Evolutionary conservation across 148 eudicot genomes (phyloP).

Genomic region (Amaranthus palmeri): DNA sequence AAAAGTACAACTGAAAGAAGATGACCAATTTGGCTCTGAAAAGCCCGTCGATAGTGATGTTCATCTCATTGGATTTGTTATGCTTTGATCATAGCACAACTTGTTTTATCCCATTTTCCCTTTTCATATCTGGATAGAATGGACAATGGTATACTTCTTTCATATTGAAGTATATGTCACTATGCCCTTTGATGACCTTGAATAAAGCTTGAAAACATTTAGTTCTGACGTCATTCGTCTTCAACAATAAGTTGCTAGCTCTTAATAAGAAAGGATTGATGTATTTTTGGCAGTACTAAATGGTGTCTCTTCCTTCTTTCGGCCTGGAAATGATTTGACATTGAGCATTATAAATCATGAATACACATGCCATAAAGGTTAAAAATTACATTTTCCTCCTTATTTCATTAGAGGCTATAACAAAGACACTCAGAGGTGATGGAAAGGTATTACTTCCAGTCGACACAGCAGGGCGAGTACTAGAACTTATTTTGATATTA

Average conservation of each 20-base stretch:
- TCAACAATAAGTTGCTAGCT: not conserved
- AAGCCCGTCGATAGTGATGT: too few relatives aligned
- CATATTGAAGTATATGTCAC: not conserved
- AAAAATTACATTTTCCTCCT: not conserved
- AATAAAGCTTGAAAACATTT: not conserved
- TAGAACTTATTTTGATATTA: conserved; percentile 70
- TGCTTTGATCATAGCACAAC: too few relatives aligned
- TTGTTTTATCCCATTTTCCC: too few relatives aligned
- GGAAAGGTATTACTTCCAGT: conserved; percentile 91
- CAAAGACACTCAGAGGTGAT: conserved; percentile 62
- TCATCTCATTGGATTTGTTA: too few relatives aligned
- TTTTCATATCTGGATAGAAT: too few relatives aligned
- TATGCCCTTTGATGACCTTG: not conserved
- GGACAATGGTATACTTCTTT: too few relatives aligned
- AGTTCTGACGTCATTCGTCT: not conserved
- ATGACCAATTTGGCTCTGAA: too few relatives aligned
- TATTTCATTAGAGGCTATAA: conserved; percentile 46
- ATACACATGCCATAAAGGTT: not conserved
- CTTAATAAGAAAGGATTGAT: not conserved
- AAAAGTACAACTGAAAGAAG: too few relatives aligned
- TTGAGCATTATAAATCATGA: not conserved
- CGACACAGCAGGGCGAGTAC: conserved; percentile 93
- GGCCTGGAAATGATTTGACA: conserved; percentile 9
- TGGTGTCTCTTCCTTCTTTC: not conserved
- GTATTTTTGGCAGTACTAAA: not conserved